A percentile compares a stretch with the other conserved stretches of the same genome.
phyloP scores from a whole-genome alignment of 2,329 filamentous ascomycete species.

The Scedosporium dehoogii region DNA sequence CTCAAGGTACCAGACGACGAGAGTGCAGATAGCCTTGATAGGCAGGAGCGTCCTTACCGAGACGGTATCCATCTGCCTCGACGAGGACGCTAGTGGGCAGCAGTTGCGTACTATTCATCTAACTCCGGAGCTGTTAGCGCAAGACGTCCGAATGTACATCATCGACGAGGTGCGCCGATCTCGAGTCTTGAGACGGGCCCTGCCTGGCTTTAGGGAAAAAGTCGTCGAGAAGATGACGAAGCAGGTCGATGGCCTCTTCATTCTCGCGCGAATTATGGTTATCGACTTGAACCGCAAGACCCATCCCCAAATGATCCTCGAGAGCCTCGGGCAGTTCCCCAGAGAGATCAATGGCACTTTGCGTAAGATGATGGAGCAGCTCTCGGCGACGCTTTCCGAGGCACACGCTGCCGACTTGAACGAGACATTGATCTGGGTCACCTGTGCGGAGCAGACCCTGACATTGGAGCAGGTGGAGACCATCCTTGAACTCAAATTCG shows the following conservation, averaged over 20 bases:
- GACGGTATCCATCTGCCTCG: conserved; percentile 22
- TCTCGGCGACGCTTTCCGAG: conserved; percentile 27
- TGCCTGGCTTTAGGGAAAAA: conserved; percentile 22
- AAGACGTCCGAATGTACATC: conserved; percentile 33
- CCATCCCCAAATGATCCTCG: conserved; percentile 32
- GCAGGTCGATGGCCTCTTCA: conserved; percentile 36
- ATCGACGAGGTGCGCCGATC: conserved; percentile 28
- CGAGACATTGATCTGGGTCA: conserved; percentile 34
- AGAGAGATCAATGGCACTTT: conserved; percentile 33
- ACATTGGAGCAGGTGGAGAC: conserved; percentile 33
- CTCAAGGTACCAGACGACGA: conserved; percentile 6
- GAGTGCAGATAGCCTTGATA: conserved; percentile 27
- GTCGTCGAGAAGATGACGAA: conserved; percentile 28
- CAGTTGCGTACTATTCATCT: conserved; percentile 30
- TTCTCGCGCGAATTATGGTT: conserved; percentile 39
- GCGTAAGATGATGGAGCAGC: conserved; percentile 28
- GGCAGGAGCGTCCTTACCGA: conserved; percentile 33
- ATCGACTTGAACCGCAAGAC: conserved; percentile 35
- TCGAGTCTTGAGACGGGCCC: conserved; percentile 23
- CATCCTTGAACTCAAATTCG: conserved; percentile 30
- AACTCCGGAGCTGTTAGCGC: conserved; percentile 28
- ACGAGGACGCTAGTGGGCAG: conserved; percentile 20
- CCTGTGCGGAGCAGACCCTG: conserved; percentile 32
- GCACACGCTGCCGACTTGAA: conserved; percentile 32
- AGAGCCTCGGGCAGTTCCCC: conserved; percentile 33